These are phyloP conservation scores for Ustilago sp. DNA, from an alignment of 1,284 basidiomycete genomes.

Conservation along the genomic window DNA sequence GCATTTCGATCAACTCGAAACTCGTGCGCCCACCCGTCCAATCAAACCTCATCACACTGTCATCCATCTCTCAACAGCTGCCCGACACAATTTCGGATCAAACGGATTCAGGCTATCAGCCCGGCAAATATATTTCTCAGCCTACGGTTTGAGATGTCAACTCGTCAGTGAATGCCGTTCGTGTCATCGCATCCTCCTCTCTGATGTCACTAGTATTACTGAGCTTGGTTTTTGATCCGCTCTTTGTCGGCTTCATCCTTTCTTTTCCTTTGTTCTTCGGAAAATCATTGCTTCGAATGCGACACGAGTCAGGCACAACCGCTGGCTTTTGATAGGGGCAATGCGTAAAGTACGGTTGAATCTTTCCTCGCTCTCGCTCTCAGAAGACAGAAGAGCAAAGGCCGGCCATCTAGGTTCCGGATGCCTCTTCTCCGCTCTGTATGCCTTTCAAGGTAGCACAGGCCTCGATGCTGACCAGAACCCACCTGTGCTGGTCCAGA, in stretches of 20 bases:
- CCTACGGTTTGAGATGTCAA: constrained; percentile 19
- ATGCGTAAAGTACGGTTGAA: neutral
- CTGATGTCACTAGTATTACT: neutral
- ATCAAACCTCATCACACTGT: constrained; percentile 14
- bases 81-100: constrained; percentile 35
- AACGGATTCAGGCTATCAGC: constrained; percentile 29
- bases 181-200: neutral
- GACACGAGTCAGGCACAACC: neutral
- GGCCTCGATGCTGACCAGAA: neutral
- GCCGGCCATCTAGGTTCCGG: constrained; percentile 4
- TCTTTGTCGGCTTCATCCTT: neutral
- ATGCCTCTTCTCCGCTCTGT: constrained; percentile 3
- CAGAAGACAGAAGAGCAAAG: neutral
- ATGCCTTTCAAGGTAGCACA: neutral
- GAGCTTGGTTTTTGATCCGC: neutral
- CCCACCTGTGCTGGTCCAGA: neutral
- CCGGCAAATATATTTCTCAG: constrained; percentile 17
- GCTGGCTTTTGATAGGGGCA: neutral
- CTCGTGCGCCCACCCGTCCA: constrained; percentile 9
- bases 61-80: constrained; percentile 13
- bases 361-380: neutral
- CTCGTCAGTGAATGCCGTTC: no score
- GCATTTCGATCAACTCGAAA: constrained; percentile 1
- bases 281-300: neutral
- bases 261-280: neutral